phyloP scores from a whole-genome alignment of 23 red algal species.

The Rhodosorus marinus region DNA sequence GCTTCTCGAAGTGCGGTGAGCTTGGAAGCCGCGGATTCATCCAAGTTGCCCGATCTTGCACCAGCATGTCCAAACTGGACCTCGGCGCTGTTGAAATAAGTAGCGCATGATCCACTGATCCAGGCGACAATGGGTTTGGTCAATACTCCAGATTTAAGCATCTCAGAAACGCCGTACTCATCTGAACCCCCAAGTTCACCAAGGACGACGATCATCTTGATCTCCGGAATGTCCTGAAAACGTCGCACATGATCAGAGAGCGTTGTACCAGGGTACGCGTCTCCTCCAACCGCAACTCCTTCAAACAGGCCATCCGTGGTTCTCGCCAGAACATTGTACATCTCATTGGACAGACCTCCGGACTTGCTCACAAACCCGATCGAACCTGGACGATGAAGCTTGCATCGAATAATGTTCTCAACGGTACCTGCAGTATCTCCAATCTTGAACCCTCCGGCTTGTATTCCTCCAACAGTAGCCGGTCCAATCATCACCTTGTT shows the following conservation, averaged over 20 bases:
- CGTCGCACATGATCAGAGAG: constrained; percentile 79
- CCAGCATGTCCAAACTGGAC: constrained; percentile 99
- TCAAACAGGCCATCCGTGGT: constrained; percentile 89
- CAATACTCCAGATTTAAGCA: constrained; percentile 38
- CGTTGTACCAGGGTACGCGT: constrained; percentile 80
- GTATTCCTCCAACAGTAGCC: constrained; percentile 87
- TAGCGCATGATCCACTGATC: constrained; percentile 90
- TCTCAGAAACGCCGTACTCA: constrained; percentile 66
- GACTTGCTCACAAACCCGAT: constrained; percentile 98
- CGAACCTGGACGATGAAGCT: constrained; percentile 79
- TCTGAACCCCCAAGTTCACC: constrained; percentile 92
- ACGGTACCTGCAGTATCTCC: constrained; percentile 93
- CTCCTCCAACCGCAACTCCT: constrained; percentile 89
- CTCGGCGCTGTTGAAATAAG: constrained; percentile 82
- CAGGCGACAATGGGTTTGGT: constrained; percentile 90
- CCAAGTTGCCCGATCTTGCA: constrained; percentile 37
- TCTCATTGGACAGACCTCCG: constrained; percentile 91
- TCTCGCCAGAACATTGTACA: constrained; percentile 87
- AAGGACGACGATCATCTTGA: constrained; percentile 86
- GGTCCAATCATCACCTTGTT: constrained; percentile 88
- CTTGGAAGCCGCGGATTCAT: constrained; percentile 73
- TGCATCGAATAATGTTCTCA: constrained; percentile 88
- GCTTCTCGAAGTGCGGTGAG: constrained; percentile 42
- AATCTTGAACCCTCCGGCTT: constrained; percentile 88
- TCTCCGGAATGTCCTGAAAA: constrained; percentile 45